These are phyloP conservation scores for Exophiala sp. DNA, from an alignment of 2,329 filamentous ascomycete genomes.

Conservation along the genomic window DNA sequence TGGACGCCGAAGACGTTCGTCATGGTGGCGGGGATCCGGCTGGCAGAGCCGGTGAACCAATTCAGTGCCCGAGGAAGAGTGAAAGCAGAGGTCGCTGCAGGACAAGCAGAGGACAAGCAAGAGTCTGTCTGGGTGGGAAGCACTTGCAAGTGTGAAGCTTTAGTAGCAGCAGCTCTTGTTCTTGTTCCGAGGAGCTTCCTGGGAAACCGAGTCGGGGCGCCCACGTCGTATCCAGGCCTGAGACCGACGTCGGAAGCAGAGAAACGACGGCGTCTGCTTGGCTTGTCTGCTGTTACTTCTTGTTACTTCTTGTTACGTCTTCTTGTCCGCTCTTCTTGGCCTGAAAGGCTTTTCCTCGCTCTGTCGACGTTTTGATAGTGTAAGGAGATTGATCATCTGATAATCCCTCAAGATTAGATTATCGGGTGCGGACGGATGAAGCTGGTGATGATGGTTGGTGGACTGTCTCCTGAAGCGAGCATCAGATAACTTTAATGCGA, in stretches of 20 bases:
- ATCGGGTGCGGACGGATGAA: conserved; percentile 1
- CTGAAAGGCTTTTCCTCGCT: background rate
- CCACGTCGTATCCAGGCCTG: no score
- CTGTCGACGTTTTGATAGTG: conserved; percentile 1
- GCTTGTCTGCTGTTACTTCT: background rate
- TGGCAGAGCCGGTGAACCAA: conserved; percentile 32
- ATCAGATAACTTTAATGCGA: conserved; percentile 12
- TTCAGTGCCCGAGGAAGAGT: background rate
- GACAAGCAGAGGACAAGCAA: background rate
- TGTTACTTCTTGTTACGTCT: background rate
- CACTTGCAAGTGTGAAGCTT: background rate
- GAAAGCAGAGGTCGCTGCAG: background rate
- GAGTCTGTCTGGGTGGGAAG: no score
- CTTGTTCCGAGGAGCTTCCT: background rate
- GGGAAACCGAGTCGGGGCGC: background rate
- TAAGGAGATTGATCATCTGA: conserved; percentile 12
- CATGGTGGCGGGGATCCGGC: conserved; percentile 45
- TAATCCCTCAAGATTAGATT: conserved; percentile 12
- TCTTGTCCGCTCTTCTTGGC: background rate
- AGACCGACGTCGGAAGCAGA: background rate
- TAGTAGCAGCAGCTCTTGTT: background rate
- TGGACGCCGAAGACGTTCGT: conserved; percentile 68
- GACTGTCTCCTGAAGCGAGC: conserved; percentile 1
- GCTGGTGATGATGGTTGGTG: background rate
- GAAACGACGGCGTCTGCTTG: background rate